Percentiles rank a stretch among this genome's conserved stretches.
Conservation (phyloP, 148 eudicot species). For the Arctostaphylos glauca region DNA sequence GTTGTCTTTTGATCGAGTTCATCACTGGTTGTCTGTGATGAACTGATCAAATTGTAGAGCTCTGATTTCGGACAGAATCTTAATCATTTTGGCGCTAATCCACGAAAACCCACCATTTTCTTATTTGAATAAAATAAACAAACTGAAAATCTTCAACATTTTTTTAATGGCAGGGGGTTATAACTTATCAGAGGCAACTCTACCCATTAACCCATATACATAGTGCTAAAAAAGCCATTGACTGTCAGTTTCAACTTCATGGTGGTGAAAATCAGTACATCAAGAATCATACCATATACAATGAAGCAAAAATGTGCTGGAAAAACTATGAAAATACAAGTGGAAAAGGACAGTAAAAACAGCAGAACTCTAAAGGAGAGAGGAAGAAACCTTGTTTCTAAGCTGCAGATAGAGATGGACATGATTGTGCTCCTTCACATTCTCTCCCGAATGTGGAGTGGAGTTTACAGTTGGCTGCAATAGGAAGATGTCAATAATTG, state of each 20-base stretch:
- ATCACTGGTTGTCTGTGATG: too few species aligned
- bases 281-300: not conserved
- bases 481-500: not conserved
- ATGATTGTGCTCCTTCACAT: not conserved
- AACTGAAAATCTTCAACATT: not conserved
- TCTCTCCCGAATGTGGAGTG: not conserved
- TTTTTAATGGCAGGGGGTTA: too few species aligned
- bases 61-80: too few species aligned
- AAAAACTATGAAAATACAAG: not conserved
- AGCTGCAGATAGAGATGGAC: not conserved
- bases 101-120: not conserved
- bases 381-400: conserved; percentile 17
- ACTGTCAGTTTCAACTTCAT: not conserved
- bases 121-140: not conserved
- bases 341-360: not conserved
- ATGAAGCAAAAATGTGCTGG: not conserved
- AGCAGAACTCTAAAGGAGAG: not conserved
- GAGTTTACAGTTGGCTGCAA: not conserved
- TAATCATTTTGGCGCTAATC: too few species aligned
- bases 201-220: not conserved
- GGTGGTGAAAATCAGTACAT: too few species aligned
- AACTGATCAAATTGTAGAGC: too few species aligned
- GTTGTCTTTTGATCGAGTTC: too few species aligned
- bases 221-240: not conserved
- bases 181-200: not conserved